Conservation (phyloP, 139 green algal genomes). For the Picochlorum sp. region DNA sequence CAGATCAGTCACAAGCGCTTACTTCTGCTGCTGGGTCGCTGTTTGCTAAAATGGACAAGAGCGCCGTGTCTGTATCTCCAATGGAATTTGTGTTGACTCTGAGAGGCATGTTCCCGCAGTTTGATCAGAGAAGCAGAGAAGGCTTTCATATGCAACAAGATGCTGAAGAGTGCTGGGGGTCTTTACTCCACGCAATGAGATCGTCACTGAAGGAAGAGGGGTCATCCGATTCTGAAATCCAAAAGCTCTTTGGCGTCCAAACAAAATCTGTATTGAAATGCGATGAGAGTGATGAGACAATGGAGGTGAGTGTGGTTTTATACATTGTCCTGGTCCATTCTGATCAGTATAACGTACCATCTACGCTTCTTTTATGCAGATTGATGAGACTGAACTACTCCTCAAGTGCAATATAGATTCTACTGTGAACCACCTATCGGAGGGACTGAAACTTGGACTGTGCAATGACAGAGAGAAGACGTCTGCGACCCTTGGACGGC, state of each 20-base stretch:
- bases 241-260: conserved; percentile 79
- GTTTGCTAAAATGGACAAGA: conserved; percentile 47
- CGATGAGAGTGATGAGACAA: conserved; percentile 68
- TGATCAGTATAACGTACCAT: background rate
- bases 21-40: conserved; percentile 60
- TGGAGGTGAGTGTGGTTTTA: conserved; percentile 29
- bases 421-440: conserved; percentile 79
- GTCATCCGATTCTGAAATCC: conserved; percentile 28
- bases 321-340: background rate
- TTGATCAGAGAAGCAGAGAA: conserved; percentile 61
- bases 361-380: background rate
- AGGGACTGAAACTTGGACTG: conserved; percentile 77
- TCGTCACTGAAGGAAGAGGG: too few relatives aligned
- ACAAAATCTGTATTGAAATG: conserved; percentile 62
- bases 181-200: conserved; percentile 32
- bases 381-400: conserved; percentile 56
- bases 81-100: conserved; percentile 75
- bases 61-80: conserved; percentile 61
- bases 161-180: conserved; percentile 95
- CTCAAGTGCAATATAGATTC: conserved; percentile 96
- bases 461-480: conserved; percentile 79
- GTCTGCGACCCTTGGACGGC: conserved; percentile 43
- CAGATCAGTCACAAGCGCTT: conserved; percentile 11
- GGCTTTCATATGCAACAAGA: conserved; percentile 91
- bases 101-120: conserved; percentile 83